A percentile compares a stretch with the other conserved stretches of the same genome.
phyloP scores from a whole-genome alignment of 2,329 filamentous ascomycete species.

The Aspergillus persii region DNA sequence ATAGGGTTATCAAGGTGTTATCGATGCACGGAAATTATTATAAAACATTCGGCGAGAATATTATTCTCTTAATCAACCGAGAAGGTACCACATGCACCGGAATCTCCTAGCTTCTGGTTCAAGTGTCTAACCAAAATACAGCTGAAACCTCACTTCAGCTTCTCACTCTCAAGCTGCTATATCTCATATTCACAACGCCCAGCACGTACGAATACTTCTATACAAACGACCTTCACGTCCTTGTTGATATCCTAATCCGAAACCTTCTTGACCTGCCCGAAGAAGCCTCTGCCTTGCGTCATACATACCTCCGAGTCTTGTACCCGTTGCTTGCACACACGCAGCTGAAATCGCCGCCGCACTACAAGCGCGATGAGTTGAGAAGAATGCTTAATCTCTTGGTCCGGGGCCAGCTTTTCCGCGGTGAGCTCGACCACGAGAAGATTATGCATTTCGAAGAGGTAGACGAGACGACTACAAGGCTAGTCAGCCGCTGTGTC shows the following conservation, averaged over 20 bases:
- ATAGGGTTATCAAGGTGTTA: slow-evolving; percentile 88
- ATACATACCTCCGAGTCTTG: slow-evolving; percentile 91
- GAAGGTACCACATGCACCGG: slow-evolving; percentile 57
- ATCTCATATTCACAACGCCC: slow-evolving; percentile 88
- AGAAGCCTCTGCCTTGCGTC: slow-evolving; percentile 69
- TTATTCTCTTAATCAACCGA: slow-evolving; percentile 90
- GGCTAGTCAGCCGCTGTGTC: slow-evolving; percentile 47
- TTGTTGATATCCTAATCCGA: slow-evolving; percentile 92
- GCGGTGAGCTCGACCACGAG: slow-evolving; percentile 43
- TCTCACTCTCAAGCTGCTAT: slow-evolving; percentile 92
- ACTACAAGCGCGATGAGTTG: slow-evolving; percentile 90
- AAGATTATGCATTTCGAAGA: slow-evolving; percentile 50
- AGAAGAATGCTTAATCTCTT: slow-evolving; percentile 72
- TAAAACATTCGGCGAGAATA: slow-evolving; percentile 95
- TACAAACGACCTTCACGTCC: slow-evolving; percentile 90
- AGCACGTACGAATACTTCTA: slow-evolving; percentile 98
- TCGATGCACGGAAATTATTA: slow-evolving; percentile 76
- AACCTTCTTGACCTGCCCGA: slow-evolving; percentile 95
- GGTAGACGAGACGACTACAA: slow-evolving; percentile 49
- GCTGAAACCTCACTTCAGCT: slow-evolving; percentile 89
- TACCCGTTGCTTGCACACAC: slow-evolving; percentile 89
- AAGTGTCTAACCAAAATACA: slow-evolving; percentile 18
- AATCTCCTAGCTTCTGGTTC: neutral
- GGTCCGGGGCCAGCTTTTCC: slow-evolving; percentile 68
- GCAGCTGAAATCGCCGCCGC: slow-evolving; percentile 77